phyloP scores from a whole-genome alignment of 768 basidiomycete genomes.

The Hysterangium stoloniferum region DNA sequence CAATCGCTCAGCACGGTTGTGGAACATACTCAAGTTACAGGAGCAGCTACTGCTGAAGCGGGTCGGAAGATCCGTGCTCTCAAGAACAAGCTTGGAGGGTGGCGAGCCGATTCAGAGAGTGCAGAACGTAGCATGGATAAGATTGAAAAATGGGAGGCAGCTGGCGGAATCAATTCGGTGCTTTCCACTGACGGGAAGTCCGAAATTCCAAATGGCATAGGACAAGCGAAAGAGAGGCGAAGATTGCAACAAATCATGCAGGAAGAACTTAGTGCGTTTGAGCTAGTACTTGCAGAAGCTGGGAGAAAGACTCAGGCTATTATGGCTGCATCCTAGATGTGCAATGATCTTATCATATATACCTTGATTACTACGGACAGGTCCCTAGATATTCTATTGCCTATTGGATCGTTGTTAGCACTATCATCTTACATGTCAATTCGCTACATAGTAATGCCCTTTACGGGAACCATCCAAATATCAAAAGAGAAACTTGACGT shows the following conservation, averaged over 20 bases:
- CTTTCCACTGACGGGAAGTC: constrained; percentile 18
- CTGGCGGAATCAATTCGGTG: constrained; percentile 2
- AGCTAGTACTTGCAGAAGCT: constrained; percentile 63
- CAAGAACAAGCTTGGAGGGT: constrained; percentile 75
- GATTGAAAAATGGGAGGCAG: constrained; percentile 76
- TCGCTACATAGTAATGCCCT: not conserved
- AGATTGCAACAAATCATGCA: constrained; percentile 59
- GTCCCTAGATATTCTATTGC: constrained; percentile 5
- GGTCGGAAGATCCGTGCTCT: constrained; percentile 80
- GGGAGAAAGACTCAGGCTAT: constrained; percentile 72
- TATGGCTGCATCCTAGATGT: constrained; percentile 54
- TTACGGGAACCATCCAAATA: not conserved
- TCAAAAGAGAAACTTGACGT: constrained; percentile 89
- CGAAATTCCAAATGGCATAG: constrained; percentile 22
- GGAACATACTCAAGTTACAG: constrained; percentile 84
- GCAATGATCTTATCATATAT: not conserved
- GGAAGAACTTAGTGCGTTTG: constrained; percentile 72
- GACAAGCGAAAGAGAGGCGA: constrained; percentile 21
- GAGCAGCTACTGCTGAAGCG: constrained; percentile 76
- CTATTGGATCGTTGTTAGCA: not conserved
- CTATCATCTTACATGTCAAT: not conserved
- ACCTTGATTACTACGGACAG: not conserved
- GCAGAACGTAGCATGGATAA: constrained; percentile 69
- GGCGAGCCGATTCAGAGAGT: constrained; percentile 77
- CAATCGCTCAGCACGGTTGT: constrained; percentile 69